phyloP scores from a whole-genome alignment of 345 rosid species.

The Gossypium thurberi region DNA sequence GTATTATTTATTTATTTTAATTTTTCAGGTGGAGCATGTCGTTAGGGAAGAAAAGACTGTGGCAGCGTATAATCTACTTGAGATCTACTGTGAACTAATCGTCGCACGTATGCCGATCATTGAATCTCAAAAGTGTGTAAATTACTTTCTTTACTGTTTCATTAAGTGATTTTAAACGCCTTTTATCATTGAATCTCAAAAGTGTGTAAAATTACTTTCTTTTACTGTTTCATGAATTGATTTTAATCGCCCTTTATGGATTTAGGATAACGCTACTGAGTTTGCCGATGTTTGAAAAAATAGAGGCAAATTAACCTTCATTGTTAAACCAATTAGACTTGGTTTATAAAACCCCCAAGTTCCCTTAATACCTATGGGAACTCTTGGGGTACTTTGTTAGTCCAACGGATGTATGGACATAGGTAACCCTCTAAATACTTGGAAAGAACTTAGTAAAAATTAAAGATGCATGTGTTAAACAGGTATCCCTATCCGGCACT shows the following conservation, averaged over 20 bases:
- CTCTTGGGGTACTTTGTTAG: neutral
- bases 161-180: neutral
- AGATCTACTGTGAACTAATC: slow-evolving; percentile 72
- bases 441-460: too few species aligned
- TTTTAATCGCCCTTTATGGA: neutral
- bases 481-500: too few species aligned
- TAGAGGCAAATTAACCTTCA: neutral
- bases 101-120: slow-evolving; percentile 69
- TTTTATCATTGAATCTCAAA: slow-evolving; percentile 64
- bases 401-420: neutral
- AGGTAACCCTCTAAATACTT: too few species aligned
- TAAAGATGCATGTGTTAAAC: neutral
- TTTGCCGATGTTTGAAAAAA: neutral
- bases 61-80: slow-evolving; percentile 74
- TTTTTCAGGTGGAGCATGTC: slow-evolving; percentile 78
- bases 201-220: slow-evolving; percentile 30
- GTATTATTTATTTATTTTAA: neutral
- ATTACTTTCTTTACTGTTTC: neutral
- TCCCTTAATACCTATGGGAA: neutral
- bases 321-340: slow-evolving; percentile 2
- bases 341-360: neutral
- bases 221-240: neutral
- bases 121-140: slow-evolving; percentile 75
- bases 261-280: neutral
- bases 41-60: slow-evolving; percentile 85